Evolutionary conservation across 345 rosid genomes (phyloP).

Genomic region (Citrus mangshanensis): DNA sequence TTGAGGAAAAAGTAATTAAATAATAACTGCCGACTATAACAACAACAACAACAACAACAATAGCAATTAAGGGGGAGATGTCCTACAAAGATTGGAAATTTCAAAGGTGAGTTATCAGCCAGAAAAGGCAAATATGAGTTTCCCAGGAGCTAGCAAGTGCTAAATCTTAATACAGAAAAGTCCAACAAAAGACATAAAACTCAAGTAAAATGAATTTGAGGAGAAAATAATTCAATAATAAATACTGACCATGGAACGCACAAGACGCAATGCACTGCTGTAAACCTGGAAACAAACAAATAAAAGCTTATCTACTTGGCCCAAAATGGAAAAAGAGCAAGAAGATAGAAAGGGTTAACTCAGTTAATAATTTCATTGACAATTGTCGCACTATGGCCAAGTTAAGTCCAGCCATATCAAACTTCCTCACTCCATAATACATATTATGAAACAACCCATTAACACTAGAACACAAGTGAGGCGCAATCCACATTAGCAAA

Average conservation of each 20-base stretch:
- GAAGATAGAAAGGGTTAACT: neutral
- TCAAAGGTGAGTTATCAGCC: neutral
- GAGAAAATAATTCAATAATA: neutral
- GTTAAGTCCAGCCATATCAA: neutral
- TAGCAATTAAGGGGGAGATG: neutral
- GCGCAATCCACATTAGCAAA: neutral
- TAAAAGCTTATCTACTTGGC: neutral
- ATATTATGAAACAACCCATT: neutral
- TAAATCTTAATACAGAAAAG: neutral
- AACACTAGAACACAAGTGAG: neutral
- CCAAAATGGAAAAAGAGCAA: neutral
- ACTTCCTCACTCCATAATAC: neutral
- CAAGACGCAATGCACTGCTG: slow-evolving; percentile 96
- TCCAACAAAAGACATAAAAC: neutral
- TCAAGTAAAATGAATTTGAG: neutral
- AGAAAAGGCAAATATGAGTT: neutral
- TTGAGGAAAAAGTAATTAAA: too few relatives aligned
- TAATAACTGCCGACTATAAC: too few relatives aligned
- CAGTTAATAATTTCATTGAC: neutral
- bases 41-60: too few relatives aligned
- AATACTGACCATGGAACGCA: slow-evolving; percentile 86
- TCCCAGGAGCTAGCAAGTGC: neutral
- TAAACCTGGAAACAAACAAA: slow-evolving; percentile 55
- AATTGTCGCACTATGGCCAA: neutral
- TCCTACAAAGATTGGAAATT: neutral